phyloP scores from a whole-genome alignment of 352 stramenopile species.

The Phytophthora kernoviae region DNA sequence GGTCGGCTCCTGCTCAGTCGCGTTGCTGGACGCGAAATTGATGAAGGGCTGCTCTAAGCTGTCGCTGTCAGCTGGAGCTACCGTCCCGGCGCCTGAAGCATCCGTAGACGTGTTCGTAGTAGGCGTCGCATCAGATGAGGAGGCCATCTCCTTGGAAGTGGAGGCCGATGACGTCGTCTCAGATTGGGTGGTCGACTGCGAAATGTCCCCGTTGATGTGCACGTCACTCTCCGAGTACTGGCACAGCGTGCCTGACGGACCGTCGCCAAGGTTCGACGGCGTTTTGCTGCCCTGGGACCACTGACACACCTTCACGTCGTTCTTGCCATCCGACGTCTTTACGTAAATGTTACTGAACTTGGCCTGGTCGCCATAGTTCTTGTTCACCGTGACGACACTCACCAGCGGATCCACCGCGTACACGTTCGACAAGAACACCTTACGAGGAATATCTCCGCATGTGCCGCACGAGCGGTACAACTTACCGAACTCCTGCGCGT shows the following conservation, averaged over 20 bases:
- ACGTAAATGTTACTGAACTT: slow-evolving; percentile 1
- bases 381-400: neutral
- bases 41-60: slow-evolving; percentile 18
- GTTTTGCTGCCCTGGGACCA: slow-evolving; percentile 12
- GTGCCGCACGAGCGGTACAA: neutral
- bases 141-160: slow-evolving; percentile 7
- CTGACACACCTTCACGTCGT: slow-evolving; percentile 2
- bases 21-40: slow-evolving; percentile 17
- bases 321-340: slow-evolving; percentile 10
- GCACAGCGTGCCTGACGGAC: slow-evolving; percentile 5
- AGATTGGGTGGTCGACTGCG: slow-evolving; percentile 11
- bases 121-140: neutral
- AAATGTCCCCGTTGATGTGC: slow-evolving; percentile 27
- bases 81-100: slow-evolving; percentile 14
- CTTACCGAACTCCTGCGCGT: neutral
- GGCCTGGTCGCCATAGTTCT: slow-evolving; percentile 1
- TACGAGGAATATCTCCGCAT: neutral
- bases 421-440: neutral
- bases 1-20: slow-evolving; percentile 14
- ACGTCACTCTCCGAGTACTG: slow-evolving; percentile 32
- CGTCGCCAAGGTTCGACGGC: slow-evolving; percentile 22
- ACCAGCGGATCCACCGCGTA: neutral
- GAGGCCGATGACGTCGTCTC: neutral
- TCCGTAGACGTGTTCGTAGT: slow-evolving; percentile 20
- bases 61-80: slow-evolving; percentile 15